Evolutionary conservation across 768 basidiomycete genomes (phyloP), one percentile per base, ranked within the genome.

Genomic region (Ephemerocybe angulata): DNA sequence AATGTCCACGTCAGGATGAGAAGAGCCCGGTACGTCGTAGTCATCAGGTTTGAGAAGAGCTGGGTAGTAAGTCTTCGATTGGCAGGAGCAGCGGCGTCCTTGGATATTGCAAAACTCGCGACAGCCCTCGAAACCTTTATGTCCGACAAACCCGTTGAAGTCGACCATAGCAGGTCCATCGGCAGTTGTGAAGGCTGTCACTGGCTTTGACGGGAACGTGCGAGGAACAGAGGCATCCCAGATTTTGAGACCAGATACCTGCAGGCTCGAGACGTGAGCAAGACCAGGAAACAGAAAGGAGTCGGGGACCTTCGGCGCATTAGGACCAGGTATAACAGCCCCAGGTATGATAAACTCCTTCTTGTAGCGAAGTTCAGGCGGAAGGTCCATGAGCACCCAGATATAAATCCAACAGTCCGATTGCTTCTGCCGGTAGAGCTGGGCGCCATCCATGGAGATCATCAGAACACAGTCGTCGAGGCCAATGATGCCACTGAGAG

Each of bases 401-500:
- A 72, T 49, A 47, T 69, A 70, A 4, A 65, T 55, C 38, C 67
- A 60, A 48, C 57, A 72, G 38, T 73, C 72, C 42, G 60, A 64
- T 2, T 67, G 64, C 27, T 71, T 69, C 57, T 69, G 67, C 0
- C 66, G 64, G 52, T 72, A 75, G 1, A 77, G 64, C 37, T 76
- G 76, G 0, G 70, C 67, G 19, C 74, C 70, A 55, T 77, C 73
- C 19, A 74, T 48, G 0, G 70, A 73, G 4, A 72, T 46, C 33
- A 68, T 54, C 0, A 76, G 52, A 6, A 72, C 46, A 2, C 62
- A 68, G 35, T 71, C 63, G 15, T 65, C 58, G 8, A 47, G 29
- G 0, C 46, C 62, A 24, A 76, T 68, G 6, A 63, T 47, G 3
- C 62, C 63, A 10, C 51, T 31, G 11, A 47, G 7, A 3, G 66